A percentile compares a stretch with the other conserved stretches of the same genome.
These are phyloP conservation scores for Trichopus zeylanicus DNA, from an alignment of 116 monocot genomes.

Conservation along the genomic window DNA sequence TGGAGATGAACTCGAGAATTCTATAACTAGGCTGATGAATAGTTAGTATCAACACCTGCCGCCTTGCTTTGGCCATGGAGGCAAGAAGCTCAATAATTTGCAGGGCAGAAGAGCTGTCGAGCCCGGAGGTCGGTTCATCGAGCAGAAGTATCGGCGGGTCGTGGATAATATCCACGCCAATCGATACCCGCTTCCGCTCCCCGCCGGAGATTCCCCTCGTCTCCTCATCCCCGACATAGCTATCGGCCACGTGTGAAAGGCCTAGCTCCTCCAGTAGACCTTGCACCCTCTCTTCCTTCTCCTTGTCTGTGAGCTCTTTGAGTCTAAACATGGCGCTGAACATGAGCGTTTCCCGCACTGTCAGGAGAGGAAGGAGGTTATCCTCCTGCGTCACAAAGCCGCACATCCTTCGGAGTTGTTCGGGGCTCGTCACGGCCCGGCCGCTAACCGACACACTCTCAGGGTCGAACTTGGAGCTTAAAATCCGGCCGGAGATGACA, in stretches of 20 bases:
- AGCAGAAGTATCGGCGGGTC: conserved; percentile 71
- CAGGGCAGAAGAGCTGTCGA: conserved; percentile 78
- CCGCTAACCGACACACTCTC: conserved; percentile 35
- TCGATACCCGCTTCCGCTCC: conserved; percentile 76
- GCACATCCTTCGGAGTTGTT: conserved; percentile 44
- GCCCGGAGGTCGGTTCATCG: conserved; percentile 90
- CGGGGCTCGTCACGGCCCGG: conserved; percentile 14
- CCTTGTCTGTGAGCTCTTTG: conserved; percentile 9
- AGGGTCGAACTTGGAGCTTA: conserved; percentile 13
- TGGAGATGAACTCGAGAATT: conserved; percentile 55
- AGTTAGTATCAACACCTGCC: conserved; percentile 58
- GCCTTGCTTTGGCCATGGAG: conserved; percentile 43
- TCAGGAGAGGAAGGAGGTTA: conserved; percentile 85
- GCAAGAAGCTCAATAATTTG: conserved; percentile 60
- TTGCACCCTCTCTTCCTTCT: conserved; percentile 47
- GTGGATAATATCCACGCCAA: conserved; percentile 72
- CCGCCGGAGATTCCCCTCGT: conserved; percentile 77
- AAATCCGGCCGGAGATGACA: conserved; percentile 48
- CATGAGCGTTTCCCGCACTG: conserved; percentile 72
- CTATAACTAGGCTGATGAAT: conserved; percentile 91
- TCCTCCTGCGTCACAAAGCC: conserved; percentile 93
- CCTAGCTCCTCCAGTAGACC: conserved; percentile 61
- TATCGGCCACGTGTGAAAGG: conserved; percentile 48
- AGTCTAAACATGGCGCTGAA: conserved; percentile 74
- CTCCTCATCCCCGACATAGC: conserved; percentile 64